Evolutionary conservation across 257 asterid genomes (phyloP).

Genomic region (Penstemon eatonii): DNA sequence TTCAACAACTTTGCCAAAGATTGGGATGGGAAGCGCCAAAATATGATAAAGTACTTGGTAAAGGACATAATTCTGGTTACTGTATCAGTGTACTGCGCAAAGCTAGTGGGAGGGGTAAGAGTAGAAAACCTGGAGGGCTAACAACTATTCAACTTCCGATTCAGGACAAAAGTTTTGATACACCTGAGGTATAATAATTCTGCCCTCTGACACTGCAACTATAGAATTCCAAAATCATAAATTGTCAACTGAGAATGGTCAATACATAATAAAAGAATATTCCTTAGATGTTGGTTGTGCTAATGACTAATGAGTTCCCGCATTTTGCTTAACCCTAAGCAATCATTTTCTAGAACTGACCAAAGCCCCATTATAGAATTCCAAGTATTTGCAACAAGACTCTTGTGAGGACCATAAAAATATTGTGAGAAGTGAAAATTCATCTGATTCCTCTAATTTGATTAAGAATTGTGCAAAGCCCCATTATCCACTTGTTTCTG

Average conservation of each 20-base stretch:
- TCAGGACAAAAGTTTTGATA: conserved; percentile 46
- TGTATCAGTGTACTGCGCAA: conserved; percentile 75
- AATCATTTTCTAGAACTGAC: conserved; percentile 5
- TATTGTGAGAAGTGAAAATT: neutral
- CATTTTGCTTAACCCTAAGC: conserved; percentile 13
- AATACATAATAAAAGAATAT: conserved; percentile 8
- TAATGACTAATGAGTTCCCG: neutral
- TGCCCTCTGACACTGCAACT: conserved; percentile 22
- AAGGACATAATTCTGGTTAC: conserved; percentile 54
- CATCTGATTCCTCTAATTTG: conserved; percentile 10
- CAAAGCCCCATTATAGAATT: too few species aligned
- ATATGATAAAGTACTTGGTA: conserved; percentile 61
- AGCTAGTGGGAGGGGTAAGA: conserved; percentile 98
- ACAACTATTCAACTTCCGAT: conserved; percentile 73
- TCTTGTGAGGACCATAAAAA: too few species aligned
- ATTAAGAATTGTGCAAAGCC: conserved; percentile 20
- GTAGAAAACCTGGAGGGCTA: conserved; percentile 96
- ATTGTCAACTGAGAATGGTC: neutral
- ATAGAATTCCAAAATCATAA: conserved; percentile 15
- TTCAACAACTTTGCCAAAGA: conserved; percentile 95
- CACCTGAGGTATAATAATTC: conserved; percentile 66
- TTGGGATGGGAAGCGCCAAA: conserved; percentile 98
- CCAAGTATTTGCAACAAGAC: too few species aligned
- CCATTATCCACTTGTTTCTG: neutral
- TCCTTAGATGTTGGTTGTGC: conserved; percentile 10